Percentiles rank a stretch among this genome's conserved stretches.
phyloP scores from a whole-genome alignment of 495 filamentous ascomycete genomes.

The Aspergillus saccharolyticus region DNA sequence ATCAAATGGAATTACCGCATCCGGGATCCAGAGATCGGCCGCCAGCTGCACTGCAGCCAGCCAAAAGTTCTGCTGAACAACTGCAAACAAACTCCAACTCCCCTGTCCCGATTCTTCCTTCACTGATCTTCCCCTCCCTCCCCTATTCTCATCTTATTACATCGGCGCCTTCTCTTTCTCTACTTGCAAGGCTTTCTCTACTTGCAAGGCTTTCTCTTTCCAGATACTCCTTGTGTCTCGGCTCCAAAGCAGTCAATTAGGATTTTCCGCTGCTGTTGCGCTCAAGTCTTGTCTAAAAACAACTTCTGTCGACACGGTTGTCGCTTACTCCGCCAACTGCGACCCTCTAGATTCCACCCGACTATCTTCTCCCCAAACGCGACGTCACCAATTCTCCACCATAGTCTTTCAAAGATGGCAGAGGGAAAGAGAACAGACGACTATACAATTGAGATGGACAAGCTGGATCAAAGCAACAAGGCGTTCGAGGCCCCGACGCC shows the following conservation, averaged over 20 bases:
- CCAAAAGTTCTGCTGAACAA: background rate
- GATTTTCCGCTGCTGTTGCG: background rate
- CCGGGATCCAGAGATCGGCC: background rate
- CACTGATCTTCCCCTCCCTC: background rate
- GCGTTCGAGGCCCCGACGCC: constrained; percentile 45
- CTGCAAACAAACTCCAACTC: background rate
- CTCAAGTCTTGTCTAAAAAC: background rate
- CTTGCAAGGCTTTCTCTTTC: no score
- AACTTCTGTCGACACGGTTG: background rate
- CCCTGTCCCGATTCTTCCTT: background rate
- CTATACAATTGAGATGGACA: constrained; percentile 66
- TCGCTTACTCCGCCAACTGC: background rate
- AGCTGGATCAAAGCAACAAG: constrained; percentile 56
- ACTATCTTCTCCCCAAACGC: background rate
- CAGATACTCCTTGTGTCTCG: no score
- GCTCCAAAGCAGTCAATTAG: no score
- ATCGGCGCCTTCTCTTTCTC: constrained; percentile 6
- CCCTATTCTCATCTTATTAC: background rate
- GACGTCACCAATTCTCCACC: background rate
- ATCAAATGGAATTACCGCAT: constrained; percentile 4
- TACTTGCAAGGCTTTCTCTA: constrained; percentile 3
- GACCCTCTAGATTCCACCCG: background rate
- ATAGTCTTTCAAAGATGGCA: constrained; percentile 41
- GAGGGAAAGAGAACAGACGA: constrained; percentile 87
- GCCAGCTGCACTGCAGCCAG: background rate